Percentiles rank a stretch among this genome's conserved stretches.
Conservation (phyloP, 768 basidiomycete species). For the Tremella mesenterica region DNA sequence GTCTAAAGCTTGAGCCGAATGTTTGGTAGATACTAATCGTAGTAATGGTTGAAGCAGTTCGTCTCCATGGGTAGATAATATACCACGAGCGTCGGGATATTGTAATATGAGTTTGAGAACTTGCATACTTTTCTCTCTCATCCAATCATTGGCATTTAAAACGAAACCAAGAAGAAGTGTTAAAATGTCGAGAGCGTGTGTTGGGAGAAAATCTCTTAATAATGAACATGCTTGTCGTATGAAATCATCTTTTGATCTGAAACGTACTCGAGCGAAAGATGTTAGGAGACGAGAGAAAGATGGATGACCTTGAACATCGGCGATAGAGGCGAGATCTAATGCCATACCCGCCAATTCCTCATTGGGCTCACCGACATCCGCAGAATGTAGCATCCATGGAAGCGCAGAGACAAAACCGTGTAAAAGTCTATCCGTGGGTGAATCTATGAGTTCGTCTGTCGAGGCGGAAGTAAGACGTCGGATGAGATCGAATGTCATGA, state of each 20-base stretch:
- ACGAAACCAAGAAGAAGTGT: slow-evolving; percentile 78
- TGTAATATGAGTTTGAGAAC: slow-evolving; percentile 82
- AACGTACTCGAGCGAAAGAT: slow-evolving; percentile 75
- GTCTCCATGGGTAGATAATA: slow-evolving; percentile 65
- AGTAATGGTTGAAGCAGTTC: slow-evolving; percentile 86
- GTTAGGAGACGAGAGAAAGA: slow-evolving; percentile 81
- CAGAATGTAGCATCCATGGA: slow-evolving; percentile 81
- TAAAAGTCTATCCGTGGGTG: slow-evolving; percentile 38
- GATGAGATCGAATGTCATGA: slow-evolving; percentile 61
- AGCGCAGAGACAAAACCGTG: slow-evolving; percentile 57
- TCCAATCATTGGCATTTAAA: slow-evolving; percentile 71
- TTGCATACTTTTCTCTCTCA: slow-evolving; percentile 73
- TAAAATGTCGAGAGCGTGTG: slow-evolving; percentile 62
- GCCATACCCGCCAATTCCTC: slow-evolving; percentile 62
- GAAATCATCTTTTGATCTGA: slow-evolving; percentile 88
- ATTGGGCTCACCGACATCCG: slow-evolving; percentile 57
- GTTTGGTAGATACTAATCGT: slow-evolving; percentile 75
- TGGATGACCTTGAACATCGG: slow-evolving; percentile 61
- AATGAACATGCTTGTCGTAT: slow-evolving; percentile 77
- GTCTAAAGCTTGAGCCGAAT: slow-evolving; percentile 75
- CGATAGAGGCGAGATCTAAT: slow-evolving; percentile 61
- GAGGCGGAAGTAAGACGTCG: slow-evolving; percentile 56
- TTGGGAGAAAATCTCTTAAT: slow-evolving; percentile 74
- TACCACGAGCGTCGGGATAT: slow-evolving; percentile 67
- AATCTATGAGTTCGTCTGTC: slow-evolving; percentile 61